Evolutionary conservation across 2,329 filamentous ascomycete species (phyloP), one percentile per base, ranked within the genome.

Genomic region (Microthyrium microscopicum): DNA sequence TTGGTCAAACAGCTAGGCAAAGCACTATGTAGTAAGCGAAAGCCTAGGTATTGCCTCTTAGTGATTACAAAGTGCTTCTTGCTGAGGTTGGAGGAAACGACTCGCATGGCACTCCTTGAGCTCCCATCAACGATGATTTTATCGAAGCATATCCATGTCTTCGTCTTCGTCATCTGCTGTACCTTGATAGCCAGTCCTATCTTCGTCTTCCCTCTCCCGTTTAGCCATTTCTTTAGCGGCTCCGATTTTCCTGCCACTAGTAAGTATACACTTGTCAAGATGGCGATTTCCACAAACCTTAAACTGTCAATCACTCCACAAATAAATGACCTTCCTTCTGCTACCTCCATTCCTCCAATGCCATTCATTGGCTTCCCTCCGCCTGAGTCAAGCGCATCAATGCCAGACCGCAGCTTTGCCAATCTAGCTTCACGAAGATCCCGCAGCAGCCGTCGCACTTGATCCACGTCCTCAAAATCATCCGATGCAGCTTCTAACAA

Each of bases 301-400:
- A 95, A 64, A 4, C 81, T 83, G 52, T 95, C 85, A 41, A 95
- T 76, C 2, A 94, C 82, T 1, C 80, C 81, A 2, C 73, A 64
- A 40, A 95, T 73, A 49, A 94, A 92, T 0, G 73, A 76, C 46
- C 87, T 68, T 35, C 75, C 80, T 59, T 95, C 87, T 1, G 80
- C 77, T 30, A 95, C 64, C 60, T 98, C 89, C 77, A 95, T 84
- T 2, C 81, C 81, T 2, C 89, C 89, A 1, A 95, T 79, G 16
- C 87, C 87, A 31, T 74, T 76, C 50, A 78, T 61, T 36, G 78
- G 70, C n/a, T 85, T 74, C 16, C 75, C 73, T 3, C 72, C 73
- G 6, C 68, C 77, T 15, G 68, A 70, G 45, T 84, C 79, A 31
- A 92, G 56, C 25, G 73, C 69, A 24, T 73, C 68, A 11, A 81